These are phyloP conservation scores for Pseudoturritis turrita DNA, from an alignment of 345 rosid genomes.

Conservation along the genomic window DNA sequence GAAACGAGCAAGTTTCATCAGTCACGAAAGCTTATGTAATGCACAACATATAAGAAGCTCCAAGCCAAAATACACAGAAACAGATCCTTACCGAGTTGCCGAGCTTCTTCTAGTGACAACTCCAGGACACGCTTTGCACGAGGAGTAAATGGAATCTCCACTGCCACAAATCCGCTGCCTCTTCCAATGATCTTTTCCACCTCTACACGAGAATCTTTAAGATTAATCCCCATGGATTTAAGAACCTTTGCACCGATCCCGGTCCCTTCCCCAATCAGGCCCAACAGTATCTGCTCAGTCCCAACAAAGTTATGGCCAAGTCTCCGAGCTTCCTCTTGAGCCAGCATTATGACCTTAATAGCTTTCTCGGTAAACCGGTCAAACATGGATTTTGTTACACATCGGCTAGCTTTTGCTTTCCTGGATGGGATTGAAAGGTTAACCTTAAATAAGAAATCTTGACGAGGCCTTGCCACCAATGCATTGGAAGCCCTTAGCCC, in stretches of 20 bases:
- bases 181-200: slow-evolving; percentile 98
- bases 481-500: slow-evolving; percentile 57
- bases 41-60: not conserved
- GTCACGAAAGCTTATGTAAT: not conserved
- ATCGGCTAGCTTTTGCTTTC: slow-evolving; percentile 45
- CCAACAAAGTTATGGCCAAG: slow-evolving; percentile 99
- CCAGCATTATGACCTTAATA: slow-evolving; percentile 91
- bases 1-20: not conserved
- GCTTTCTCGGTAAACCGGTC: slow-evolving; percentile 96
- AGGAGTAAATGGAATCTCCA: slow-evolving; percentile 96
- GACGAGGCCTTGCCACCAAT: slow-evolving; percentile 39
- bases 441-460: slow-evolving; percentile 45
- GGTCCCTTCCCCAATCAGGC: slow-evolving; percentile 92
- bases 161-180: slow-evolving; percentile 95
- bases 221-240: slow-evolving; percentile 94
- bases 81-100: slow-evolving; percentile 62
- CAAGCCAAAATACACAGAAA: not conserved
- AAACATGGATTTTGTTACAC: slow-evolving; percentile 72
- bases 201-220: slow-evolving; percentile 89
- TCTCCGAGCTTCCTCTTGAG: slow-evolving; percentile 95
- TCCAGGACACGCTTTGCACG: slow-evolving; percentile 97
- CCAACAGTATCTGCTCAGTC: slow-evolving; percentile 85
- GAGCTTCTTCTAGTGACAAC: slow-evolving; percentile 92
- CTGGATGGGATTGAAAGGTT: slow-evolving; percentile 36
- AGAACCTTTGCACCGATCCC: slow-evolving; percentile 97